A percentile compares a stretch with the other conserved stretches of the same genome.
Evolutionary conservation across 352 stramenopile genomes (phyloP).

Genomic region (Pythium guiyangense): DNA sequence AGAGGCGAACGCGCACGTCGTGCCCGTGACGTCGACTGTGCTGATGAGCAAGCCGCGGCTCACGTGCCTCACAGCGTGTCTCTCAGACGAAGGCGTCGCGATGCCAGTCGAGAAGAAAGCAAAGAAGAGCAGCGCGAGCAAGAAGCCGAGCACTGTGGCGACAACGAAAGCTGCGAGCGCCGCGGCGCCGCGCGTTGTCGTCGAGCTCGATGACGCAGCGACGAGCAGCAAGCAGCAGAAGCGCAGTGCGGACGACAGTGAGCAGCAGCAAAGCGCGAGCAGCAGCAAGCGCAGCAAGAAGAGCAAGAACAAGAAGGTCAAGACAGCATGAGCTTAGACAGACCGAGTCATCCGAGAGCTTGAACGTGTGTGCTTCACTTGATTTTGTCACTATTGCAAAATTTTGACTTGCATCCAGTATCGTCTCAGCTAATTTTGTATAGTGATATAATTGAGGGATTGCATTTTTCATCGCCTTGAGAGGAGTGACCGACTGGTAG

Average conservation of each 20-base stretch:
- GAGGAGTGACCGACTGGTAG: no score
- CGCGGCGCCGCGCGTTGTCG: slow-evolving; percentile 52
- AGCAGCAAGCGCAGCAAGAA: slow-evolving; percentile 1
- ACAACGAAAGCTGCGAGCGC: slow-evolving; percentile 20
- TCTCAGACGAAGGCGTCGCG: slow-evolving; percentile 23
- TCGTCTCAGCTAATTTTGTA: no score
- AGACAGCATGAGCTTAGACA: neutral
- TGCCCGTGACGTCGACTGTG: slow-evolving; percentile 53
- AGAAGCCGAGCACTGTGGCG: slow-evolving; percentile 27
- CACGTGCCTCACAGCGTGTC: slow-evolving; percentile 67
- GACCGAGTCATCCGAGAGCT: no score
- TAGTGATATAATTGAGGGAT: no score
- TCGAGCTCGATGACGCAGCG: slow-evolving; percentile 45
- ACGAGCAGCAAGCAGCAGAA: slow-evolving; percentile 10
- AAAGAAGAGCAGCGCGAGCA: slow-evolving; percentile 24
- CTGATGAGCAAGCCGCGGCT: slow-evolving; percentile 71
- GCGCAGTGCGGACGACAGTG: slow-evolving; percentile 6
- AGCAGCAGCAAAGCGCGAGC: slow-evolving; percentile 17
- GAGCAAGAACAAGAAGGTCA: slow-evolving; percentile 9
- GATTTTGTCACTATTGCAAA: no score
- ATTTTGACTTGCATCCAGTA: no score
- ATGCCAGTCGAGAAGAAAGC: slow-evolving; percentile 19
- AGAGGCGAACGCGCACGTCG: slow-evolving; percentile 50
- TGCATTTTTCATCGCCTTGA: no score
- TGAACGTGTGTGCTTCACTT: no score